Base-by-base conservation (phyloP, 306 rosid genomes). In the Glycyrrhiza uralensis region DNA sequence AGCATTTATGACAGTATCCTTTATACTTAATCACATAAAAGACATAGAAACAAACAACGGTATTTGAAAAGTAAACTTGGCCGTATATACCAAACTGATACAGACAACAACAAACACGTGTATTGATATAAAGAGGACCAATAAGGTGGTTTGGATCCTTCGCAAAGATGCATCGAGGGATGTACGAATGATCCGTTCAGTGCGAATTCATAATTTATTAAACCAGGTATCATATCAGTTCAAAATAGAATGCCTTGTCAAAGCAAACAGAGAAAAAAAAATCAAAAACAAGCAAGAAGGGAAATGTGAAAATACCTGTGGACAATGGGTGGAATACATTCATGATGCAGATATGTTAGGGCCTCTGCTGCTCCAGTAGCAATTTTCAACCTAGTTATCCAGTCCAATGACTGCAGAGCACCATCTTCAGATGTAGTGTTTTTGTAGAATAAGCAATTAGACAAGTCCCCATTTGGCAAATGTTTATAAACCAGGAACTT, bases 351-450 rank as follows among this genome's bases (percentile, higher is more conserved):
- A 81, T 86, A 86, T 7, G 88, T 82, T 22, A 94, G 83, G 45
- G 91, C 95, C 87, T 94, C 99, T 2, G 99, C 97, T 12, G 85
- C 89, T 75, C 99, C 99, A 38, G 85, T 84, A 42, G 99, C 96
- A 66, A 94, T 91, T 85, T 94, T 94, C 58, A 94, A 82, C 79
- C 99, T 94, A 29, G 96, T 94, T 70, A 91, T 91, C 97, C 97
- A 94, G 83, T 94, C 99, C 83, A 91, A 75, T n/a, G 99, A 94
- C 83, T 86, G 91, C 81, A 81, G 85, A 39, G 77, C 60, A 24
- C 86, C 95, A 70, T 89, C 96, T 39, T 85, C 85, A 10, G 87
- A 65, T 36, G 74, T 72, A 45, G 77, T 66, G 52, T 86, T 86
- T 85, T 79, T 85, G 83, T 36, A 82, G 83, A 44, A 80, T 71